A percentile compares a stretch with the other conserved stretches of the same genome.
phyloP scores from a whole-genome alignment of 495 filamentous ascomycete species.

The Aspergillus indologenus region DNA sequence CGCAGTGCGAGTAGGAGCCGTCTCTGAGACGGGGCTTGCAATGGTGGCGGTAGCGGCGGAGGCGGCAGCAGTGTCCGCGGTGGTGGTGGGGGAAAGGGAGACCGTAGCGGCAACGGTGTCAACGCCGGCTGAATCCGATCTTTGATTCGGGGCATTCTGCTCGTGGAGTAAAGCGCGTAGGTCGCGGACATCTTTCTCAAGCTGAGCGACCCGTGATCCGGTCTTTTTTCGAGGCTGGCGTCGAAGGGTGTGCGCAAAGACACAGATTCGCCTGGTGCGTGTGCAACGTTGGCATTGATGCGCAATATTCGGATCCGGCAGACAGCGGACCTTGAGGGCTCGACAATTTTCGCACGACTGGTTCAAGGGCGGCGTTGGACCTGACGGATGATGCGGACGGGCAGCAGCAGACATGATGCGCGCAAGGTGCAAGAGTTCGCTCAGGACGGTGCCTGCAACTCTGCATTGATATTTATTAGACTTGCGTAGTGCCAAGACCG shows the following conservation, averaged over 20 bases:
- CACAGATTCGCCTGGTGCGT: conserved; percentile 1
- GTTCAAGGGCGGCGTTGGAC: not conserved
- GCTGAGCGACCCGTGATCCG: conserved; percentile 2
- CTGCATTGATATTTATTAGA: conserved; percentile 1
- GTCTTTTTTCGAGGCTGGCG: conserved; percentile 4
- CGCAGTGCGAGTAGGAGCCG: not conserved
- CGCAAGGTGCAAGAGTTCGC: not conserved
- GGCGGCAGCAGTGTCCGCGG: not conserved
- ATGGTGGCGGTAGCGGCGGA: not conserved
- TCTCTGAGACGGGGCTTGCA: not conserved
- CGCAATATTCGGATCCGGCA: not conserved
- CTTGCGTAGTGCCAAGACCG: conserved; percentile 3
- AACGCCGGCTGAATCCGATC: too few relatives aligned
- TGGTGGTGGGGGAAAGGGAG: not conserved
- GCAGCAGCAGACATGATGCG: conserved; percentile 1
- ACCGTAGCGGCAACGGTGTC: not conserved
- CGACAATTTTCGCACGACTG: conserved; percentile 6
- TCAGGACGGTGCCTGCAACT: not conserved
- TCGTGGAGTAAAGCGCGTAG: not conserved
- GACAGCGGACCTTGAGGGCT: not conserved
- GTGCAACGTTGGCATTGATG: conserved; percentile 1
- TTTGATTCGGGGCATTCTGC: not conserved
- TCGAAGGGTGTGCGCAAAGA: conserved; percentile 1
- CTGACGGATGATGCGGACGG: not conserved
- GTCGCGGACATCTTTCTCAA: conserved; percentile 1